These are phyloP conservation scores for Blastomyces gilchristii DNA, from an alignment of 2,329 filamentous ascomycete genomes.

Conservation along the genomic window DNA sequence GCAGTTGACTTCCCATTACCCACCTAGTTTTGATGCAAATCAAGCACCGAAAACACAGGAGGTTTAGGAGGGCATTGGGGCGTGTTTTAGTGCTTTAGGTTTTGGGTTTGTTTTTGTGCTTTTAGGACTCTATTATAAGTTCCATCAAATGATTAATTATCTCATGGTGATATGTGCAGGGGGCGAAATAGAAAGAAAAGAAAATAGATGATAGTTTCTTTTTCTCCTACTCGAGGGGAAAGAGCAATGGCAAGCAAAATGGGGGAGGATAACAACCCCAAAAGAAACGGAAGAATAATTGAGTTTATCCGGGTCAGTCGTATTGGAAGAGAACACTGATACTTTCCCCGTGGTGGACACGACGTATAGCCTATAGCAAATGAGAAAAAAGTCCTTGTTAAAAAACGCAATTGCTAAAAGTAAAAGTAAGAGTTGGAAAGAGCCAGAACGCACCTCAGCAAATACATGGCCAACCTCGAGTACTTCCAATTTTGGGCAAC, in stretches of 20 bases:
- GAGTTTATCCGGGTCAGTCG: constrained; percentile 41
- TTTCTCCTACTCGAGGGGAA: not conserved
- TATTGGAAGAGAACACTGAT: constrained; percentile 92
- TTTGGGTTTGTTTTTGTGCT: not conserved
- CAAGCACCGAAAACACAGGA: not conserved
- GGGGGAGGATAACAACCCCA: not conserved
- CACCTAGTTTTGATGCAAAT: not conserved
- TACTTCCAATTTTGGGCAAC: constrained; percentile 82
- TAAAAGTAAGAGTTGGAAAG: not conserved
- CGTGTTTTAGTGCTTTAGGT: not conserved
- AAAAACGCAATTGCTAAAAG: not conserved
- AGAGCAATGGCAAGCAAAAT: not conserved
- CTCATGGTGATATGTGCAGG: not conserved
- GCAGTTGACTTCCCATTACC: not conserved
- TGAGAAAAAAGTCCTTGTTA: not conserved
- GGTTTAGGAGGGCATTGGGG: not conserved
- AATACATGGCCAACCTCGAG: constrained; percentile 83
- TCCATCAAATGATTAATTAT: not conserved
- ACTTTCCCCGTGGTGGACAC: constrained; percentile 94
- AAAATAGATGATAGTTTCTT: not conserved
- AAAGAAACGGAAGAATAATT: not conserved
- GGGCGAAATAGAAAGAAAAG: not conserved
- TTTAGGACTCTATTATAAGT: not conserved
- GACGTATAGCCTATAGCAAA: constrained; percentile 59
- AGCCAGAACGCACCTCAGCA: constrained; percentile 56